Conservation (phyloP, 257 asterid species). For the Solanum piurae region DNA sequence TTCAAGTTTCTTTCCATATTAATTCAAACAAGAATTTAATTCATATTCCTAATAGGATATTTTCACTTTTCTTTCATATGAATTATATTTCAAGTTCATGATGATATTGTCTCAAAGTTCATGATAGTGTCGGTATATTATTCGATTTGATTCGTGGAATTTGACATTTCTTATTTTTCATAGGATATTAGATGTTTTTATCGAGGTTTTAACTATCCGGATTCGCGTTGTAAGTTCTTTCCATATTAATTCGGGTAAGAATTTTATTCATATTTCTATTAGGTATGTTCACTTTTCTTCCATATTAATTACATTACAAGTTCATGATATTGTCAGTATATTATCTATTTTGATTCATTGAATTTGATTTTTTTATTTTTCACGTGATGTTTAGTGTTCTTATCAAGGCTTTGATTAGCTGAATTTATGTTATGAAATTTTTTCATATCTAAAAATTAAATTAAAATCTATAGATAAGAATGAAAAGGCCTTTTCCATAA, state of each 20-base stretch:
- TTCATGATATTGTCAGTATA: background rate
- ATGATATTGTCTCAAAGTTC: background rate
- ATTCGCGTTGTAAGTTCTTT: no score
- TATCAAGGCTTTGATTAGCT: background rate
- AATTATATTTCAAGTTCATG: background rate
- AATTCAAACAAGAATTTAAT: background rate
- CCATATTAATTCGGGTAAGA: no score
- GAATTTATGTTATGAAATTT: background rate
- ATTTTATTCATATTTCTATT: background rate
- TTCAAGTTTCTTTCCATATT: background rate
- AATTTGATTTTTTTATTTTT: background rate
- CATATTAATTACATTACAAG: background rate
- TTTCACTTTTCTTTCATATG: background rate
- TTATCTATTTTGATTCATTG: background rate
- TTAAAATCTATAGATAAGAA: no score
- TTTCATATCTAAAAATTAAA: no score
- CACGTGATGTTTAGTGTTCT: fast-evolving
- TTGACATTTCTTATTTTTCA: background rate
- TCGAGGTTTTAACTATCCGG: fast-evolving
- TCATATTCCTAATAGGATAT: background rate
- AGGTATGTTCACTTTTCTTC: background rate
- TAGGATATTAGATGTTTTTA: no score
- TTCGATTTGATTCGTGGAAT: background rate
- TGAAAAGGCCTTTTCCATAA: fast-evolving
- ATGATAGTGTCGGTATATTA: background rate